Conservation (phyloP, 805 yeast species). For the Ogataea haglerorum region DNA sequence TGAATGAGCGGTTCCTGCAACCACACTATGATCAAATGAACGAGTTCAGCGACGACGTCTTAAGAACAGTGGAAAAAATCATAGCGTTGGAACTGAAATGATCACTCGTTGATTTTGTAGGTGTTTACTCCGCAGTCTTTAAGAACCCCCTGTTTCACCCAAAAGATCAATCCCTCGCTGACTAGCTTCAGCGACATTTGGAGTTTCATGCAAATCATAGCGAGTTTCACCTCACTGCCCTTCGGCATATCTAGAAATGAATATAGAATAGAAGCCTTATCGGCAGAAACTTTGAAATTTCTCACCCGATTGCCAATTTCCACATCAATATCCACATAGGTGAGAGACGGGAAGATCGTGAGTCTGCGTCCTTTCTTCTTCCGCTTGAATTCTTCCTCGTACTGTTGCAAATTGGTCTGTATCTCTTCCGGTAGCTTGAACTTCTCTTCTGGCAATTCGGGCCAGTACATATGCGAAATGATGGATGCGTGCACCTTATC, state of each 20-base stretch:
- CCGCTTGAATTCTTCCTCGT: constrained; percentile 37
- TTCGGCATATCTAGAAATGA: constrained; percentile 25
- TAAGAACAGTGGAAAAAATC: constrained; percentile 39
- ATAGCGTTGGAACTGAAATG: constrained; percentile 20
- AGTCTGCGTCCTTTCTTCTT: constrained; percentile 58
- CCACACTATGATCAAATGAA: constrained; percentile 36
- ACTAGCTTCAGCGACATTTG: constrained; percentile 43
- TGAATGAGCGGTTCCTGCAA: constrained; percentile 55
- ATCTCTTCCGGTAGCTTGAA: constrained; percentile 50
- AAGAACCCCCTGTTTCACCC: constrained; percentile 63
- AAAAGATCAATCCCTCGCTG: constrained; percentile 44
- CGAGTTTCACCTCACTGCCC: constrained; percentile 26
- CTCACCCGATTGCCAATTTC: constrained; percentile 42
- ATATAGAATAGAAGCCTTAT: constrained; percentile 57
- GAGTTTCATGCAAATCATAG: constrained; percentile 35
- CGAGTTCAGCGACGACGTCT: constrained; percentile 33
- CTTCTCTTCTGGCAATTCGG: constrained; percentile 43
- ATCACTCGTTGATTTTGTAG: constrained; percentile 40
- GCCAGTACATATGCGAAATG: constrained; percentile 83
- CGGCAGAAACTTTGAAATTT: constrained; percentile 56
- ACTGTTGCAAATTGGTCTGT: constrained; percentile 39
- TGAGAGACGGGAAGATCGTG: constrained; percentile 53
- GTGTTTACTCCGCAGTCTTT: constrained; percentile 34
- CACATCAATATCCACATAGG: constrained; percentile 59
- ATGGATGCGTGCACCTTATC: constrained; percentile 51